These are phyloP conservation scores for Alternaria burnsii DNA, from an alignment of 2,329 filamentous ascomycete genomes.

Conservation along the genomic window DNA sequence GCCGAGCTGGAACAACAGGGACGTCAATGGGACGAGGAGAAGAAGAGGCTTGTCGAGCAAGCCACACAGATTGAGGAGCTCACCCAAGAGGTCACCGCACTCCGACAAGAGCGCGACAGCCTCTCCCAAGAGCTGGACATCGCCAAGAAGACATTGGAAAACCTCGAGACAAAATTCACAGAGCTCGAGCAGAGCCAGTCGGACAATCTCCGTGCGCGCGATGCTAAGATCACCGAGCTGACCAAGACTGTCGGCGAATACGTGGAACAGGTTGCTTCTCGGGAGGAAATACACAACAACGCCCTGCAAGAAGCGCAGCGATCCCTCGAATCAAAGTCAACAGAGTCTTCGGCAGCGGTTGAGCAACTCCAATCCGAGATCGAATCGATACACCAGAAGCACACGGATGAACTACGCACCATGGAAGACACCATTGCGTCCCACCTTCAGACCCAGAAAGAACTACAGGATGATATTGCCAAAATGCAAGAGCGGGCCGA, in stretches of 20 bases:
- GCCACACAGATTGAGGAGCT: conserved; percentile 39
- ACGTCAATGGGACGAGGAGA: conserved; percentile 47
- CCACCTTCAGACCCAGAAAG: conserved; percentile 33
- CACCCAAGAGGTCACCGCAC: conserved; percentile 29
- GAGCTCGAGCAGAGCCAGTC: conserved; percentile 43
- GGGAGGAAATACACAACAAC: conserved; percentile 33
- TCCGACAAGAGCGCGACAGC: conserved; percentile 39
- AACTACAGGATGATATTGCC: conserved; percentile 37
- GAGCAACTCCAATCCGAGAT: conserved; percentile 47
- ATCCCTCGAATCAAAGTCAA: conserved; percentile 39
- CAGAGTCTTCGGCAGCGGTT: conserved; percentile 40
- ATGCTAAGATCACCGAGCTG: conserved; percentile 42
- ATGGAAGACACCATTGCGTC: conserved; percentile 44
- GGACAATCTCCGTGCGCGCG: conserved; percentile 35
- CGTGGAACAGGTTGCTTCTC: conserved; percentile 31
- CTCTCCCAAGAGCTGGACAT: conserved; percentile 32
- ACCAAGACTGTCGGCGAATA: conserved; percentile 37
- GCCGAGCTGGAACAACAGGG: conserved; percentile 48
- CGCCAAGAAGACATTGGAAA: conserved; percentile 36
- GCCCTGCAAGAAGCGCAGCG: conserved; percentile 36
- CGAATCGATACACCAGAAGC: conserved; percentile 39
- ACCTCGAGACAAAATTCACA: conserved; percentile 36
- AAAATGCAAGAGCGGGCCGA: conserved; percentile 43
- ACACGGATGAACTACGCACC: conserved; percentile 42
- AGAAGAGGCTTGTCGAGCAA: conserved; percentile 47